Evolutionary conservation across 2,329 filamentous ascomycete genomes (phyloP), one percentile per base, ranked within the genome.

Genomic region (Graphiopsis chlorocephala): DNA sequence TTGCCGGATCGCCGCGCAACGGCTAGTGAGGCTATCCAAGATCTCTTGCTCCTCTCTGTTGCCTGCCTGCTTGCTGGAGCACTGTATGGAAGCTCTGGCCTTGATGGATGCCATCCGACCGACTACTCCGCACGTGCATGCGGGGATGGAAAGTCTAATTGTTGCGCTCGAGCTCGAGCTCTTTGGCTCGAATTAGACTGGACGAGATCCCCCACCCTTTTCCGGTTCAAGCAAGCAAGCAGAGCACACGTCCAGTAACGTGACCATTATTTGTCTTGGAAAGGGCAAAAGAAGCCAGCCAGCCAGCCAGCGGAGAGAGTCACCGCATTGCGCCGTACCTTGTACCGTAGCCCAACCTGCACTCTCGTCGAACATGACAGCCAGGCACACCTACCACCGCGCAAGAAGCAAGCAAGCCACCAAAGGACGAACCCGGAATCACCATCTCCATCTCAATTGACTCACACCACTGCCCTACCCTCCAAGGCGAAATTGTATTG

Each of bases 81-180:
- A 26, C 42, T 61, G 50, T 26, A 45, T 45, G 38, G 38, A 23
- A 45, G 38, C 38, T 45, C 38, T 45, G n/a, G 38, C 38, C 38
- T 20, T 35, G 35, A 33, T 23, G 25, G 1, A 38, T 29, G 25
- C 58, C 59, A 61, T 61, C 59, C 59, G 59, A 61, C 47, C 59
- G 47, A 47, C 45, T 38, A 35, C 57, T 52, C 59, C 59, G 59
- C 59, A 31, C 52, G 29, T 26, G 56, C 35, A 61, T 61, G 59
- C 59, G 59, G 59, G 59, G 59, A 53, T 42, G 35, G 29, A 59
- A 59, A 47, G 15, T 53, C 58, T 50, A 61, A 42, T 23, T 29
- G 17, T 5, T 48, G 45, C 15, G 53, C 53, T 56, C 53, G 53
- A 56, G 53, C 53, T 31, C 53, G n/a, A n/a, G n/a, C n/a, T n/a